Conservation (phyloP, 306 rosid species). For the Datisca glomerata region DNA sequence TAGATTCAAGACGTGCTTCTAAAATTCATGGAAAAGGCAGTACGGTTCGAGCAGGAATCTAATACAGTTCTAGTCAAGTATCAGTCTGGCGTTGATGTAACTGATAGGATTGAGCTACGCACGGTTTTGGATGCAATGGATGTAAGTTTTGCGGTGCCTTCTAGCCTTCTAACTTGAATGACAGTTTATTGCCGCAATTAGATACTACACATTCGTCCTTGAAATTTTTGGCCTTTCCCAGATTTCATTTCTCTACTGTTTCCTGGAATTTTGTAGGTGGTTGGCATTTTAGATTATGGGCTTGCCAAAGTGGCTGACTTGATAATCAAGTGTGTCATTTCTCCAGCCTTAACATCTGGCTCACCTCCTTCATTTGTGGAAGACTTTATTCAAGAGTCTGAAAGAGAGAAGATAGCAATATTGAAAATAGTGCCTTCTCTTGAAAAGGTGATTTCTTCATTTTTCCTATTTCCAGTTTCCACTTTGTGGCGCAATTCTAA, state of each 20-base stretch:
- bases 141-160: conserved; percentile 34
- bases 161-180: conserved; percentile 1
- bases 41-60: conserved; percentile 48
- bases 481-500: neutral
- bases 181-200: no score
- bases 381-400: conserved; percentile 34
- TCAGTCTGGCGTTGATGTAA: conserved; percentile 25
- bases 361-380: conserved; percentile 42
- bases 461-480: conserved; percentile 8
- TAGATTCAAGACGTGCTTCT: conserved; percentile 88
- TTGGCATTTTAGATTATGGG: conserved; percentile 81
- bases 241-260: no score
- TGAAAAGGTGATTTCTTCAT: conserved; percentile 35
- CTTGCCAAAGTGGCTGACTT: conserved; percentile 81
- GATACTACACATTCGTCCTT: no score
- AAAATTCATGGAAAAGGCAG: conserved; percentile 66
- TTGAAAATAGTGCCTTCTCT: conserved; percentile 42
- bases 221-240: no score
- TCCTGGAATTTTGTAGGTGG: conserved; percentile 45
- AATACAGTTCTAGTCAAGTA: conserved; percentile 43
- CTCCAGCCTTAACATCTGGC: conserved; percentile 41
- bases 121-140: conserved; percentile 79
- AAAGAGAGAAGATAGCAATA: conserved; percentile 21
- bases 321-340: conserved; percentile 54
- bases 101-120: conserved; percentile 36